phyloP scores from a whole-genome alignment of 305 asterid genomes.

The Rubia tinctorum region DNA sequence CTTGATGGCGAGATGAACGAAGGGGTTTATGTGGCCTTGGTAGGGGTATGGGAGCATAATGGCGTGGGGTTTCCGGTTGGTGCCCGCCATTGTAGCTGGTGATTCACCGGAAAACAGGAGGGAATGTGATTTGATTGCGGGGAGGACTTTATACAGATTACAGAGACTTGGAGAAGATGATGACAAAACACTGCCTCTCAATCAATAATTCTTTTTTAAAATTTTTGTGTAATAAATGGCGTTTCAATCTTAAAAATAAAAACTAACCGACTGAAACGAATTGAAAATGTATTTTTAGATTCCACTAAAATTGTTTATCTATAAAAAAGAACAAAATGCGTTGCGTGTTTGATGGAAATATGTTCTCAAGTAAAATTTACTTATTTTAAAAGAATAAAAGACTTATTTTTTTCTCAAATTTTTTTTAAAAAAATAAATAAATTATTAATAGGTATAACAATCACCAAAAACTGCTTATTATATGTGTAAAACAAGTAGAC shows the following conservation, averaged over 20 bases:
- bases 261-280: no score
- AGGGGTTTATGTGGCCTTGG: conserved; percentile 65
- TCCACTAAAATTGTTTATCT: no score
- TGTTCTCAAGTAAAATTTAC: no score
- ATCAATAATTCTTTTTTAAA: background rate
- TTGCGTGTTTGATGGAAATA: no score
- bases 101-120: background rate
- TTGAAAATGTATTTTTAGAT: no score
- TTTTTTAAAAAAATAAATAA: no score
- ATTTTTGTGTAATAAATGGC: background rate
- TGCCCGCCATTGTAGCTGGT: conserved; percentile 25
- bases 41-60: conserved; percentile 52
- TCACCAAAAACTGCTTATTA: no score
- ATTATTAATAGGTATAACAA: no score
- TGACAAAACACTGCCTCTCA: background rate
- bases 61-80: conserved; percentile 33
- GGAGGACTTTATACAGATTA: background rate
- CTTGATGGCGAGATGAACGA: conserved; percentile 45
- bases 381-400: no score
- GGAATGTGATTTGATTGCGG: background rate
- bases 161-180: background rate
- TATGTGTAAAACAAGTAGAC: no score
- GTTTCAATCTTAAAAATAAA: background rate
- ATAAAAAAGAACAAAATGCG: no score
- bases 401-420: no score